phyloP scores from a whole-genome alignment of 2,329 filamentous ascomycete species.

The Penicillium sp. region DNA sequence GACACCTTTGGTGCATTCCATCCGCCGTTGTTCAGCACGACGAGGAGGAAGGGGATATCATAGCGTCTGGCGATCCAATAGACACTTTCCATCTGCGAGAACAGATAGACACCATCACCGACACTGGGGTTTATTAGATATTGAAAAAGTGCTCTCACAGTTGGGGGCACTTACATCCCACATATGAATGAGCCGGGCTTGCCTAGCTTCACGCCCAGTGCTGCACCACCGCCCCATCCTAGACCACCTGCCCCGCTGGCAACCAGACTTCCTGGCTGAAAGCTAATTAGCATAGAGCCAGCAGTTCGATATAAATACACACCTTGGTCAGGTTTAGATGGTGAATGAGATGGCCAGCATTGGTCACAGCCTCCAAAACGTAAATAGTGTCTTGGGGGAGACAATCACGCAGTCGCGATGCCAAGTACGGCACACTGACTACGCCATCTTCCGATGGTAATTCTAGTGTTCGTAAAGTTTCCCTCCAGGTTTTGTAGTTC shows the following conservation, averaged over 20 bases:
- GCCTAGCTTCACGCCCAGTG: slow-evolving; percentile 71
- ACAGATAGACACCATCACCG: slow-evolving; percentile 64
- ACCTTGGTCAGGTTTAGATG: slow-evolving; percentile 21
- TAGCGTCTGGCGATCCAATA: slow-evolving; percentile 67
- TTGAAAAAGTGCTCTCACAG: rapidly evolving
- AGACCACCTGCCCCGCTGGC: slow-evolving; percentile 67
- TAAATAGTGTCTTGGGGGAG: slow-evolving; percentile 65
- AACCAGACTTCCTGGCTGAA: slow-evolving; percentile 16
- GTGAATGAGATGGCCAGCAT: slow-evolving; percentile 45
- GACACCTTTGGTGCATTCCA: slow-evolving; percentile 56
- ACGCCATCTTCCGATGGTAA: slow-evolving; percentile 1
- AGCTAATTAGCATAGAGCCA: not conserved
- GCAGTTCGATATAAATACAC: not conserved
- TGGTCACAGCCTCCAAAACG: slow-evolving; percentile 73
- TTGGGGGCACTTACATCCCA: slow-evolving; percentile 42
- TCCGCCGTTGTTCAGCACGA: slow-evolving; percentile 66
- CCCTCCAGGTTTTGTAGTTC: slow-evolving; percentile 11
- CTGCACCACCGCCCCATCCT: slow-evolving; percentile 73
- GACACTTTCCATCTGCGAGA: slow-evolving; percentile 60
- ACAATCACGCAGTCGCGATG: slow-evolving; percentile 51
- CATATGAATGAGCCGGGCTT: slow-evolving; percentile 54
- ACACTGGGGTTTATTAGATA: slow-evolving; percentile 35
- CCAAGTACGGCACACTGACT: slow-evolving; percentile 54
- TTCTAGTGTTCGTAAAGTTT: slow-evolving; percentile 3
- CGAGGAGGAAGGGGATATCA: slow-evolving; percentile 60